Conservation (phyloP, 31 red algal species). For the Asparagopsis taxiformis region DNA sequence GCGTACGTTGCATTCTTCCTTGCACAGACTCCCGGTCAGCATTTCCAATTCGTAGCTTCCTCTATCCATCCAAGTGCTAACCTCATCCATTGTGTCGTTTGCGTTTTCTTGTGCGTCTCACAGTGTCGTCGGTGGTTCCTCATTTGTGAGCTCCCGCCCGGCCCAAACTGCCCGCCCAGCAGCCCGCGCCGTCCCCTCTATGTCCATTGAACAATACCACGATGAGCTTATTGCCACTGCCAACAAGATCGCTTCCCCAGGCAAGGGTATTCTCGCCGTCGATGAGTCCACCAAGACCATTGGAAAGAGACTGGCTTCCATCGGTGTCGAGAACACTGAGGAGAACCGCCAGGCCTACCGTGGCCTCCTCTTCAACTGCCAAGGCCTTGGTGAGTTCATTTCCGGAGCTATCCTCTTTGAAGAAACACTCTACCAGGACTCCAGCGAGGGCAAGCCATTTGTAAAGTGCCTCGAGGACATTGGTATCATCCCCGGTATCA, state of each 20-base stretch:
- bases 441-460: conserved; percentile 85
- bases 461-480: conserved; percentile 89
- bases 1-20: conserved; percentile 69
- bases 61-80: background rate
- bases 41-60: no score
- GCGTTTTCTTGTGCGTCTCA: no score
- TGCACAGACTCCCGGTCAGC: no score
- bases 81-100: background rate
- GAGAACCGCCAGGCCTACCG: conserved; percentile 94
- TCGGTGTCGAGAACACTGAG: conserved; percentile 98
- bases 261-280: conserved; percentile 94
- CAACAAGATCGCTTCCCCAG: conserved; percentile 83
- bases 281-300: conserved; percentile 99
- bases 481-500: conserved; percentile 98
- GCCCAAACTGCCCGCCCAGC: conserved; percentile 4
- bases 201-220: conserved; percentile 64
- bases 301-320: conserved; percentile 95
- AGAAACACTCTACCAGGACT: conserved; percentile 95
- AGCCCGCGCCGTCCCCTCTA: conserved; percentile 43
- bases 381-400: conserved; percentile 93
- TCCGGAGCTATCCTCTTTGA: conserved; percentile 99
- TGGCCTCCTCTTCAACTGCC: conserved; percentile 92
- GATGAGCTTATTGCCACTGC: conserved; percentile 90
- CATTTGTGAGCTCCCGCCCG: conserved; percentile 47
- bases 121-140: conserved; percentile 36